A percentile compares a stretch with the other conserved stretches of the same genome.
Conservation (phyloP, 257 asterid genomes). For the Cordia subcordata region DNA sequence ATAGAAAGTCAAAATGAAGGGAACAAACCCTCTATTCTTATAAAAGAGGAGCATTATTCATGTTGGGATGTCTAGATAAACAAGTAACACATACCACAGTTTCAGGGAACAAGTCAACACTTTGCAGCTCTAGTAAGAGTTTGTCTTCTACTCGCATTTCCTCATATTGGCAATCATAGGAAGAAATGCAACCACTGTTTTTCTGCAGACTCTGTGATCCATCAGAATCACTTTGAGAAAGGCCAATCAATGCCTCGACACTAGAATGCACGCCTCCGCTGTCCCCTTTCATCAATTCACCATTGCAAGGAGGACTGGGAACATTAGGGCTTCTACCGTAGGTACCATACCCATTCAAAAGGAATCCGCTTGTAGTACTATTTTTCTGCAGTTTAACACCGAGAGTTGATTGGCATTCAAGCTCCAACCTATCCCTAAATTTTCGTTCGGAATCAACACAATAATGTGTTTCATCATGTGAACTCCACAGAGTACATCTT, state of each 20-base stretch:
- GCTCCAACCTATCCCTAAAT: slow-evolving; percentile 39
- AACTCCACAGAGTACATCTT: slow-evolving; percentile 30
- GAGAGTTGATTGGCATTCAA: slow-evolving; percentile 42
- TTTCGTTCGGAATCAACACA: slow-evolving; percentile 36
- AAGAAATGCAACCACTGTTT: slow-evolving; percentile 34
- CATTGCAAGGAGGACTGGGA: slow-evolving; percentile 32
- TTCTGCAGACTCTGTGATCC: slow-evolving; percentile 38
- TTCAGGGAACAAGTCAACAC: slow-evolving; percentile 69
- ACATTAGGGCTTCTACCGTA: slow-evolving; percentile 24
- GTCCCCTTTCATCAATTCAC: slow-evolving; percentile 46
- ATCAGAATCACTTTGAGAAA: slow-evolving; percentile 45
- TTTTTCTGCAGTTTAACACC: slow-evolving; percentile 49
- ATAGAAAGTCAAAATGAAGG: no score
- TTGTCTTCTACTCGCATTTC: slow-evolving; percentile 67
- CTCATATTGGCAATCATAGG: slow-evolving; percentile 59
- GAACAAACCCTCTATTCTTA: no score
- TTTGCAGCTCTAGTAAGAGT: slow-evolving; percentile 72
- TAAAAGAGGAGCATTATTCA: not conserved
- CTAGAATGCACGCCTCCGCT: slow-evolving; percentile 52
- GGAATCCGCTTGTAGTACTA: slow-evolving; percentile 42
- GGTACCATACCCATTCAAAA: slow-evolving; percentile 44
- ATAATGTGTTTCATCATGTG: slow-evolving; percentile 38
- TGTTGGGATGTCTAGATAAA: not conserved
- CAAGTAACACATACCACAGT: slow-evolving; percentile 56
- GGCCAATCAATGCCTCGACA: slow-evolving; percentile 55